Evolutionary conservation across 192 early-diverging fungal genomes (phyloP).

Genomic region (Entomortierella chlamydospora): DNA sequence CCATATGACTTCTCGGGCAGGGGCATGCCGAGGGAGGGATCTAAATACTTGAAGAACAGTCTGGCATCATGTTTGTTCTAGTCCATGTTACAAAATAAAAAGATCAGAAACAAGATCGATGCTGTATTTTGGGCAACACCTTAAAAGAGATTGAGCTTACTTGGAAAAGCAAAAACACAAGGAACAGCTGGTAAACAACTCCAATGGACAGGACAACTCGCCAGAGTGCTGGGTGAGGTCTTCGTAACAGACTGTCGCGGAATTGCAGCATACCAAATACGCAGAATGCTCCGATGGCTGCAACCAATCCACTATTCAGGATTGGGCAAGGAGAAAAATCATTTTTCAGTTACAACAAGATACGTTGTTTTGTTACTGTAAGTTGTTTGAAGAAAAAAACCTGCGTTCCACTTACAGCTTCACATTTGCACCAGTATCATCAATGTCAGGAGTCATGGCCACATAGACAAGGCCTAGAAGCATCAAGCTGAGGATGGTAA

Average conservation of each 20-base stretch:
- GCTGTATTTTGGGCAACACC: background rate
- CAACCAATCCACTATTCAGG: conserved; percentile 55
- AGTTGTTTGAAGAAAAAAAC: too few species aligned
- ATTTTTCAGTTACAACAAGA: background rate
- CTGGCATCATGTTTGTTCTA: conserved; percentile 91
- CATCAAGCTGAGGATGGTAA: conserved; percentile 64
- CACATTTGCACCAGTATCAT: conserved; percentile 63
- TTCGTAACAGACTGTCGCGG: conserved; percentile 92
- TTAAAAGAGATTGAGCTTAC: conserved; percentile 45
- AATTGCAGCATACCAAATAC: conserved; percentile 91
- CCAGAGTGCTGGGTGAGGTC: conserved; percentile 96
- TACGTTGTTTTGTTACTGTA: background rate
- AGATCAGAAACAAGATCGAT: too few species aligned
- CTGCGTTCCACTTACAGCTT: conserved; percentile 55
- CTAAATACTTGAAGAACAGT: conserved; percentile 83
- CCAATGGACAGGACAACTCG: conserved; percentile 85
- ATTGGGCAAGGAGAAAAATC: background rate
- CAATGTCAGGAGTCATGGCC: conserved; percentile 62
- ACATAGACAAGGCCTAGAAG: conserved; percentile 66
- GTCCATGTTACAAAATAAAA: too few species aligned
- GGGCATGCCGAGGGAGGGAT: conserved; percentile 81
- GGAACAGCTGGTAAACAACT: conserved; percentile 88
- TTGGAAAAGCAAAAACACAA: conserved; percentile 93
- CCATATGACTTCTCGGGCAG: conserved; percentile 95
- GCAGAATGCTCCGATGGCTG: conserved; percentile 70